Percentiles rank a stretch among this genome's conserved stretches.
These are phyloP conservation scores for Leishmania guyanensis DNA, from an alignment of 208 protist species.

Conservation along the genomic window DNA sequence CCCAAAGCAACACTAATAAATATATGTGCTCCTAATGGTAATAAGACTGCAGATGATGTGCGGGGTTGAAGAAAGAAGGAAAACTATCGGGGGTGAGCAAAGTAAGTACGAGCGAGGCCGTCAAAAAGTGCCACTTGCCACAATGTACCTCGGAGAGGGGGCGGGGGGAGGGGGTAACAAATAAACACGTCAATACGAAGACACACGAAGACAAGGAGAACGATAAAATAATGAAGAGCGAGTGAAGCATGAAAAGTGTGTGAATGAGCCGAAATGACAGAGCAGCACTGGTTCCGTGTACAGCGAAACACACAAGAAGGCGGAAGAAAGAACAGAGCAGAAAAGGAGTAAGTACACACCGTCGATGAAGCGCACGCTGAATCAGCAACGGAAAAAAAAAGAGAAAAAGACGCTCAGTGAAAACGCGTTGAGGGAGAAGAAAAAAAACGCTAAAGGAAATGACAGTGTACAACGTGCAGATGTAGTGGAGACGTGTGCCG, in stretches of 20 bases:
- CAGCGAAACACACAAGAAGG: constrained; percentile 2
- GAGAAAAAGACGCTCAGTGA: background rate
- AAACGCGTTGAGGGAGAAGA: background rate
- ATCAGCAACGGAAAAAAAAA: background rate
- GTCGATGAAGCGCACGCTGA: background rate
- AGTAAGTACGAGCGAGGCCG: background rate
- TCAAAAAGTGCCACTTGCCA: background rate
- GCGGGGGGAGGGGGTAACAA: background rate
- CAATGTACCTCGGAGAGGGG: background rate
- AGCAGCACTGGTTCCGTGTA: background rate
- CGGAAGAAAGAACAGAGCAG: background rate
- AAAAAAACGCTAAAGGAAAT: background rate
- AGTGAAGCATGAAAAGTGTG: background rate
- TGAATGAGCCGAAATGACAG: background rate
- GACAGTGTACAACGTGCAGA: background rate
- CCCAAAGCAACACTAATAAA: background rate
- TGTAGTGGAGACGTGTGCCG: background rate
- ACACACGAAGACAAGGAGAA: background rate
- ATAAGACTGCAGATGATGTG: background rate
- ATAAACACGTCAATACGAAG: background rate
- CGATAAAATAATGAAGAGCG: background rate
- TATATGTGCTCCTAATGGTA: background rate
- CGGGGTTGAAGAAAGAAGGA: background rate
- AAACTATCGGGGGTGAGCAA: background rate
- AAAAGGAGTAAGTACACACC: background rate